Evolutionary conservation across 2,329 filamentous ascomycete genomes (phyloP), one percentile per base, ranked within the genome.

Genomic region (Corinectria fuckeliana): DNA sequence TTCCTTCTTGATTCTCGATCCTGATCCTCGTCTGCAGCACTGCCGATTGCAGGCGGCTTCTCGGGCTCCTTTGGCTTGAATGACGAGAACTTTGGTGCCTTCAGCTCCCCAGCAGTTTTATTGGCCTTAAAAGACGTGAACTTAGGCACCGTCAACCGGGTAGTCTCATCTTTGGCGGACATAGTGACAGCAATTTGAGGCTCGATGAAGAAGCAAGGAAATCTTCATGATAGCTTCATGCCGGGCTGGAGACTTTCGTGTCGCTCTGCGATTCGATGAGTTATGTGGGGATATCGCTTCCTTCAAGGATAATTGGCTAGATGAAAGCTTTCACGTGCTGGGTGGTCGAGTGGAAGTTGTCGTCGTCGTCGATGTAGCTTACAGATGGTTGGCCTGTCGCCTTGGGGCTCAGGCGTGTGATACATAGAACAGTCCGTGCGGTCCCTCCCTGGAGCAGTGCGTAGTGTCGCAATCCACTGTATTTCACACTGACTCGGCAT

Each of bases 61-160:
- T 51, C 48, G 0, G 69, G n/a, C 10, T 63, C 64, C 20, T 70
- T 73, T 32, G 85, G 50, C 65, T 84, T 88, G 78, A 93, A 94
- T 63, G 91, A 93, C 18, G 86, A 81, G 71, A 94, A 93, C 67
- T 88, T 92, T 5, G 91, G 91, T 5, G 69, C 66, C 14, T 66
- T 71, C 26, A 71, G 38, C 10, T 66, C 61, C 8, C 54, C 50
- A 7, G 45, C 11, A 26, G 62, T 58, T 20, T 64, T 6, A 23
- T 64, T 66, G 9, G 85, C 18, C 66, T 84, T 88, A 77, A 93
- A 93, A 66, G 90, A 92, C 44, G 84, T 78, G 71, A 93, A 93
- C 68, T 88, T 92, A 9, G 91, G 91, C 20, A 90, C 80, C 23
- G 66, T 59, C 32, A 67, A 41, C 44, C 65, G 66, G 44, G 49